A percentile compares a stretch with the other conserved stretches of the same genome.
Conservation (phyloP, 345 rosid genomes). For the Rhodamnia rubescens region DNA sequence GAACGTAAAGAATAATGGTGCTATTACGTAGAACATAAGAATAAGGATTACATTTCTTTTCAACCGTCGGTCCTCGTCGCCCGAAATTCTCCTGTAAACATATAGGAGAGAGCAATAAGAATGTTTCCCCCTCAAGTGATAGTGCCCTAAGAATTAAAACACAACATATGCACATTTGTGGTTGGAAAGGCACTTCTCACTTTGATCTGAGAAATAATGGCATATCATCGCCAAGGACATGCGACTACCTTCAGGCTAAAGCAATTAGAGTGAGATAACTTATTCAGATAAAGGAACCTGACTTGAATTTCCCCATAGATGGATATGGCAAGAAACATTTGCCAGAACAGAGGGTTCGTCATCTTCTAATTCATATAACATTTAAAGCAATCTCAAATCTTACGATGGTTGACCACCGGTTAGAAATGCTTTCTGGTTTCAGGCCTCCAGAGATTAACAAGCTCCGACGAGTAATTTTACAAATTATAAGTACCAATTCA, state of each 20-base stretch:
- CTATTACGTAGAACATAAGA: neutral
- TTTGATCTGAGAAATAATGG: neutral
- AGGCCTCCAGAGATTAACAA: neutral
- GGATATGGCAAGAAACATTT: too few species aligned
- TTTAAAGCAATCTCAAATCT: neutral
- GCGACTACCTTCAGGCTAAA: neutral
- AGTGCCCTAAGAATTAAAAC: neutral
- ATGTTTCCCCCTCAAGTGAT: neutral
- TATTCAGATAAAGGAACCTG: neutral
- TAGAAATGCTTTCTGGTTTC: neutral
- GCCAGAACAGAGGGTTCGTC: neutral
- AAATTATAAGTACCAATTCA: neutral
- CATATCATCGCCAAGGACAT: neutral
- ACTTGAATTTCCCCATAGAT: neutral
- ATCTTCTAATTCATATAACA: neutral
- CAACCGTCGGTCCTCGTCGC: slow-evolving; percentile 20
- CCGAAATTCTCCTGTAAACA: slow-evolving; percentile 31
- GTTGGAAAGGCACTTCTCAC: neutral
- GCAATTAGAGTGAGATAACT: neutral
- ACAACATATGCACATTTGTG: neutral
- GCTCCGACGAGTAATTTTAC: neutral
- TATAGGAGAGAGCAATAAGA: neutral
- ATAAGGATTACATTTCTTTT: slow-evolving; percentile 25
- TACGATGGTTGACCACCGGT: neutral
- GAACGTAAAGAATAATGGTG: neutral